phyloP scores from a whole-genome alignment of 192 early-diverging fungal species.

The Chytriomyces sp. region DNA sequence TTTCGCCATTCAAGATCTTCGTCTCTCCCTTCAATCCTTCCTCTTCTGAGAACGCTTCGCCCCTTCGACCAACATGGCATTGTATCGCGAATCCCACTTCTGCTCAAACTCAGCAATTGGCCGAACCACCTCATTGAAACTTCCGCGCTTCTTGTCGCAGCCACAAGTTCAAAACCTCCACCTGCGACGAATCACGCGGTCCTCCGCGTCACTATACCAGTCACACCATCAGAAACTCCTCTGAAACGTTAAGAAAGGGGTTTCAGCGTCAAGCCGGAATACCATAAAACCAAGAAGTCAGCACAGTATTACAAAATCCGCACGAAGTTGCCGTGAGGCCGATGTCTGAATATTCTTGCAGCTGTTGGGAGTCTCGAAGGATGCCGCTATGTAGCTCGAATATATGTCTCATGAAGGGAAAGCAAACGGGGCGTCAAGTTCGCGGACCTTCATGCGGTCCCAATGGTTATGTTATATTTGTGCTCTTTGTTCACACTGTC shows the following conservation, averaged over 20 bases:
- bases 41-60: slow-evolving; percentile 63
- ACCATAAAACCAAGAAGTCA: slow-evolving; percentile 65
- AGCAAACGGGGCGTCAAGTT: too few relatives aligned
- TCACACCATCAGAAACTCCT: slow-evolving; percentile 93
- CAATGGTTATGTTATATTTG: too few relatives aligned
- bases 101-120: slow-evolving; percentile 74
- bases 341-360: too few relatives aligned
- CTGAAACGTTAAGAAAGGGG: slow-evolving; percentile 74
- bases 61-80: slow-evolving; percentile 61
- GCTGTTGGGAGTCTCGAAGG: too few relatives aligned
- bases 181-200: slow-evolving; percentile 75
- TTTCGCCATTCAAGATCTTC: slow-evolving; percentile 14
- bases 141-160: slow-evolving; percentile 66
- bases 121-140: slow-evolving; percentile 50
- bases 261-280: slow-evolving; percentile 49
- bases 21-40: slow-evolving; percentile 62
- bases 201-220: slow-evolving; percentile 82
- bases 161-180: slow-evolving; percentile 93
- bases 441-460: too few relatives aligned
- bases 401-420: too few relatives aligned
- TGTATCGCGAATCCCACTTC: slow-evolving; percentile 89
- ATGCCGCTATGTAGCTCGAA: too few relatives aligned
- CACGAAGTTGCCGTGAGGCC: too few relatives aligned
- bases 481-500: too few relatives aligned
- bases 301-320: slow-evolving; percentile 78